Conservation (phyloP, 2,329 filamentous ascomycete genomes). For the Geosmithia putterillii region DNA sequence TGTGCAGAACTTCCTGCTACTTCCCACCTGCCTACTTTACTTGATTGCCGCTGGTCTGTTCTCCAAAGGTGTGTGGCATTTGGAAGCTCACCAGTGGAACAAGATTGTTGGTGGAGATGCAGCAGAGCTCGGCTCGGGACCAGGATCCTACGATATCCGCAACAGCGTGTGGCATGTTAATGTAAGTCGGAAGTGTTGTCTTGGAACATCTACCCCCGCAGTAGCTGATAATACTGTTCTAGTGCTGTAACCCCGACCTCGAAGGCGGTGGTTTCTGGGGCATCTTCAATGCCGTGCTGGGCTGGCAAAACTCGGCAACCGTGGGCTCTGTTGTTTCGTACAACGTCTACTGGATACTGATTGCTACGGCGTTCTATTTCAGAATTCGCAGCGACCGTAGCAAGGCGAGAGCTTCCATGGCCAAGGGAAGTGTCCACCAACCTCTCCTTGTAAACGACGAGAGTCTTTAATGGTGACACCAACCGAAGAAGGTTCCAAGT, state of each 20-base stretch:
- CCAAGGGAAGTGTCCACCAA: neutral
- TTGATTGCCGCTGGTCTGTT: conserved; percentile 75
- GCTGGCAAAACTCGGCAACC: conserved; percentile 81
- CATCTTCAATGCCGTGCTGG: conserved; percentile 74
- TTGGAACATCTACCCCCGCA: neutral
- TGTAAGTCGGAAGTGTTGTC: conserved; percentile 27
- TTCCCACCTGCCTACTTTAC: conserved; percentile 73
- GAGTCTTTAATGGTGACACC: neutral
- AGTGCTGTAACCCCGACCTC: conserved; percentile 66
- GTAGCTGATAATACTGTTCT: conserved; percentile 17
- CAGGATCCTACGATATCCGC: conserved; percentile 69
- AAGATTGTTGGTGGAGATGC: conserved; percentile 47
- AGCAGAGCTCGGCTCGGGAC: conserved; percentile 38
- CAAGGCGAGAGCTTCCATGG: neutral
- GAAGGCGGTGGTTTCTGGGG: conserved; percentile 74
- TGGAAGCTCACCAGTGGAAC: conserved; percentile 61
- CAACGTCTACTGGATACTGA: conserved; percentile 72
- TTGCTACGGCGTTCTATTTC: conserved; percentile 46
- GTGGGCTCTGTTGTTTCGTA: conserved; percentile 81
- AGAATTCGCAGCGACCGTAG: neutral
- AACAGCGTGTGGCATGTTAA: conserved; percentile 76
- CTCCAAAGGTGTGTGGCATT: conserved; percentile 62
- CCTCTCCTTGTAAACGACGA: neutral
- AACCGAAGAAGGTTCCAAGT: too few species aligned
- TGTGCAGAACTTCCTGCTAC: conserved; percentile 64